Evolutionary conservation across 192 early-diverging fungal species (phyloP), one percentile per base, ranked within the genome.

Genomic region (Umbelopsis vinacea): DNA sequence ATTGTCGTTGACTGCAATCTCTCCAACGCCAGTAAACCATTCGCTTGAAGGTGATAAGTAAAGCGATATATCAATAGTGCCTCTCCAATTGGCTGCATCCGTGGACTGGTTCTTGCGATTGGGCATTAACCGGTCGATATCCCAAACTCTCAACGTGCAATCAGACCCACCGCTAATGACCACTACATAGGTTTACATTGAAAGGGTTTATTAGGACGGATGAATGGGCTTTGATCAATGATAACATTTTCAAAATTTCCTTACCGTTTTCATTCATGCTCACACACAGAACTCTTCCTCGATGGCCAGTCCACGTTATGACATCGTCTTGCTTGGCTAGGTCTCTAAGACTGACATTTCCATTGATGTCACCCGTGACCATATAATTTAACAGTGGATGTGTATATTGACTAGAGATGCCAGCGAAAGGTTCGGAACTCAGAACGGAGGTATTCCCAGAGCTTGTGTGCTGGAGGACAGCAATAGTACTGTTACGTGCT

Each of bases 211-310:
- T 53, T 10, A 48, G 40, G 33, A 78, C 7, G 11, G 26, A 53
- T 53, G 26, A 19, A 21, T 24, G 11, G n/a, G 3, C 22, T n/a
- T 22, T 5, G 6, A 57, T 26, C 15, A 35, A 33, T 45, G 53
- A 68, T n/a, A n/a, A 69, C 33, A 52, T 52, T 19, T 48, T 47
- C 19, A 71, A 37, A 69, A 71, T 63, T 46, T 23, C 47, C 38
- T 76, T 80, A 72, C 84, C 78, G 72, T 74, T 74, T 24, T 81
- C 79, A 70, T 84, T 86, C 85, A 86, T 84, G 15, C 76, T 76
- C 14, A 86, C 81, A 24, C 85, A 83, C 0, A 86, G 70, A 1
- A 84, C 85, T 21, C 82, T 52, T 7, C 82, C 78, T 19, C 82
- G 76, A 21, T 80, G 74, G 1, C 76, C 81, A 15, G 81, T 72